Conservation (phyloP, 352 stramenopile species). For the Pythium pyrilobum region DNA sequence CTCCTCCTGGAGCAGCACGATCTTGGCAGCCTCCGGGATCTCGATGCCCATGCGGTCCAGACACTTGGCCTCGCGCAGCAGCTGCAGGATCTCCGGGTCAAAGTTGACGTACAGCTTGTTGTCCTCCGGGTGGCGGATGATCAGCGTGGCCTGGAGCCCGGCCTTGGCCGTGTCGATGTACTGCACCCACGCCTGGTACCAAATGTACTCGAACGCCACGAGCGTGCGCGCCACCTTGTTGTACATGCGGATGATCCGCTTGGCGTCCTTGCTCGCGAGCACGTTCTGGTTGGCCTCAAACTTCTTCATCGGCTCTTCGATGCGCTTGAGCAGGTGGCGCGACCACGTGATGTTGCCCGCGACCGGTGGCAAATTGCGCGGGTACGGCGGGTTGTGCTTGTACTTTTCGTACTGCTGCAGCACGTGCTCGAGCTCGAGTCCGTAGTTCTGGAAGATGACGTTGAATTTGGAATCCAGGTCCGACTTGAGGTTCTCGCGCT, state of each 20-base stretch:
- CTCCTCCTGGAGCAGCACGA: constrained; percentile 96
- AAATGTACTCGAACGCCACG: constrained; percentile 99
- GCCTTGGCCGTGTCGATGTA: constrained; percentile 98
- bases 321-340: constrained; percentile 96
- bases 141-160: constrained; percentile 96
- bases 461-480: constrained; percentile 99
- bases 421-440: constrained; percentile 96
- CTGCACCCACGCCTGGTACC: constrained; percentile 98
- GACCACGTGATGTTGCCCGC: constrained; percentile 98
- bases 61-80: constrained; percentile 97
- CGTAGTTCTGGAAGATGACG: constrained; percentile 99
- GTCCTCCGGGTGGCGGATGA: constrained; percentile 98
- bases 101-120: constrained; percentile 99
- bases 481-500: constrained; percentile 97
- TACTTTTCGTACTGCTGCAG: constrained; percentile 98
- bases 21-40: constrained; percentile 97
- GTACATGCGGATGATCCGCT: constrained; percentile 99
- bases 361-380: constrained; percentile 95
- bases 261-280: constrained; percentile 95
- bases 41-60: constrained; percentile 98
- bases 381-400: constrained; percentile 96
- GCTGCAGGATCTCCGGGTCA: constrained; percentile 97
- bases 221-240: constrained; percentile 98
- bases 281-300: constrained; percentile 98
- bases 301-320: constrained; percentile 99